A percentile compares a stretch with the other conserved stretches of the same genome.
Evolutionary conservation across 345 rosid species (phyloP).

Genomic region (Dipteronia dyeriana): DNA sequence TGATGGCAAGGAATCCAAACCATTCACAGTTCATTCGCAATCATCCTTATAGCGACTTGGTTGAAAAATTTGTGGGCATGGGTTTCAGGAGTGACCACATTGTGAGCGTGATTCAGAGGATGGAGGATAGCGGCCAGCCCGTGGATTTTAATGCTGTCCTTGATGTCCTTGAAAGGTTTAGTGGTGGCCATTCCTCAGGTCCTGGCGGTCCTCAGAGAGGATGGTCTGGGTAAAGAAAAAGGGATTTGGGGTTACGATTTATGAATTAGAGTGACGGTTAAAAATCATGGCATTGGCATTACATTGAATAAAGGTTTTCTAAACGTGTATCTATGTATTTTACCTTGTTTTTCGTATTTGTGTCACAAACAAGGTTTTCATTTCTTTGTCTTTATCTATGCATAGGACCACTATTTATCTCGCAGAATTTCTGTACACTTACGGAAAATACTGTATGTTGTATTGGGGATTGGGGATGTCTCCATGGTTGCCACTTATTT

Average conservation of each 20-base stretch:
- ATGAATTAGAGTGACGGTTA: neutral
- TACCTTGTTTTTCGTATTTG: conserved; percentile 5
- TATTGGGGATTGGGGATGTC: conserved; percentile 3
- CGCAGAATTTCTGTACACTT: neutral
- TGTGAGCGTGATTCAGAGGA: conserved; percentile 74
- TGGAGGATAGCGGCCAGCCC: conserved; percentile 92
- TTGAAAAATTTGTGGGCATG: conserved; percentile 88
- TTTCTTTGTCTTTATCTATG: neutral
- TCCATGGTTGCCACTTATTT: neutral
- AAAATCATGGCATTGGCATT: conserved; percentile 6
- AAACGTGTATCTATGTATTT: neutral
- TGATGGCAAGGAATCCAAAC: conserved; percentile 44
- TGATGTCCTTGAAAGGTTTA: conserved; percentile 86
- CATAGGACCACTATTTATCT: neutral
- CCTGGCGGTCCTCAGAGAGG: conserved; percentile 67
- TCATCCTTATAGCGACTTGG: conserved; percentile 71
- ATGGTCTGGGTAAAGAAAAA: conserved; percentile 48
- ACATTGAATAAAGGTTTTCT: conserved; percentile 1
- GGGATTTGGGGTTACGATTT: neutral
- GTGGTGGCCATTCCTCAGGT: conserved; percentile 43
- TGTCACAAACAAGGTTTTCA: conserved; percentile 1
- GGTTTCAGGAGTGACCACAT: conserved; percentile 89
- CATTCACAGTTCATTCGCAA: conserved; percentile 55
- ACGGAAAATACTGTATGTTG: neutral
- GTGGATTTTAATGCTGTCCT: conserved; percentile 86